phyloP scores from a whole-genome alignment of 2,329 filamentous ascomycete species.

The Aschersonia sp. region DNA sequence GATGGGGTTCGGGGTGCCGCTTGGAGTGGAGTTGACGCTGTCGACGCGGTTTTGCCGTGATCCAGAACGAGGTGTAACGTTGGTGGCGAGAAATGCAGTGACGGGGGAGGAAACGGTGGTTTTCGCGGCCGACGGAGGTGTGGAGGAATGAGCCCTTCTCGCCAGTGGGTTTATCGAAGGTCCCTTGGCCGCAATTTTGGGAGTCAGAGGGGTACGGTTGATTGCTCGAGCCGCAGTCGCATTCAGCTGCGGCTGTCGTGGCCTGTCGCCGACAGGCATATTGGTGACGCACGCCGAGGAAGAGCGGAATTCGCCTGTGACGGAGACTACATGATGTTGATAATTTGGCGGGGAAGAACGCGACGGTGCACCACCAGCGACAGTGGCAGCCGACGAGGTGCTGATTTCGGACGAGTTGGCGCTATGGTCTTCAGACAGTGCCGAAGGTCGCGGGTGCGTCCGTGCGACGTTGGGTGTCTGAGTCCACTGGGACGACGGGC shows the following conservation, averaged over 20 bases:
- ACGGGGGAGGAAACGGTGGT: conserved; percentile 23
- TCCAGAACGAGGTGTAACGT: conserved; percentile 68
- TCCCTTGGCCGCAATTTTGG: conserved; percentile 37
- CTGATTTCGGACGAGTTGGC: background rate
- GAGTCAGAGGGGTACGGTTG: conserved; percentile 34
- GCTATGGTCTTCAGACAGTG: background rate
- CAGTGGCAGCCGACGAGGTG: background rate
- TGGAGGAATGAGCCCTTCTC: conserved; percentile 14
- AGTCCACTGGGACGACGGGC: background rate
- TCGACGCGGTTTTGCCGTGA: conserved; percentile 57
- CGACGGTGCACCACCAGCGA: background rate
- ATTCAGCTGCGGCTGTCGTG: conserved; percentile 55
- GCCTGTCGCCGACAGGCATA: conserved; percentile 37
- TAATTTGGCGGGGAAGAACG: background rate
- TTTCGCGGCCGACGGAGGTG: conserved; percentile 11
- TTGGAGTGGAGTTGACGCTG: conserved; percentile 53
- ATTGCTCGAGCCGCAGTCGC: conserved; percentile 42
- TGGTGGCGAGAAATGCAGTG: conserved; percentile 39
- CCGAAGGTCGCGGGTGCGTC: background rate
- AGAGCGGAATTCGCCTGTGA: conserved; percentile 1
- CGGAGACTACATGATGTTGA: conserved; percentile 3
- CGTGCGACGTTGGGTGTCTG: background rate
- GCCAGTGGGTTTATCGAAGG: conserved; percentile 25
- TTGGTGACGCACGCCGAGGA: conserved; percentile 10
- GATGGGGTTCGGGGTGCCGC: conserved; percentile 33